phyloP scores from a whole-genome alignment of 2,329 filamentous ascomycete genomes.

The Grosmannia serpens region DNA sequence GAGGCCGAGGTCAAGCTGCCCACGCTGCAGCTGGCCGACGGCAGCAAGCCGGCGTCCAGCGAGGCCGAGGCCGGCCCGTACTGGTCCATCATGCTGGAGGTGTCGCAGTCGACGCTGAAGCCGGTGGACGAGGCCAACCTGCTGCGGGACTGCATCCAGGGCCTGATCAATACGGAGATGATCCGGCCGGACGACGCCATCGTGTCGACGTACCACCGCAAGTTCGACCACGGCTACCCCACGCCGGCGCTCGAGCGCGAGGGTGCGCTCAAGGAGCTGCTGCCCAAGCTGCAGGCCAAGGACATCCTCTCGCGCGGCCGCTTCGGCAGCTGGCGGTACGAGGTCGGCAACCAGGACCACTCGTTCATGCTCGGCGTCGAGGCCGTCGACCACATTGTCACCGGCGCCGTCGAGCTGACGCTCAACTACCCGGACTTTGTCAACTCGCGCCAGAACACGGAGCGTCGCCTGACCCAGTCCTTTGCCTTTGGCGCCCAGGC shows the following conservation, averaged over 20 bases:
- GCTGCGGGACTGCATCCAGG: constrained; percentile 84
- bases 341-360: constrained; percentile 92
- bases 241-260: constrained; percentile 93
- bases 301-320: constrained; percentile 93
- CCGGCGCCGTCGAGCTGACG: constrained; percentile 80
- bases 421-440: constrained; percentile 97
- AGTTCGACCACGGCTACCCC: constrained; percentile 97
- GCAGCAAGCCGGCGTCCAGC: constrained; percentile 62
- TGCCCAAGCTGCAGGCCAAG: constrained; percentile 83
- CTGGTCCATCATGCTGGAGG: constrained; percentile 99
- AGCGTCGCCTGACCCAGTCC: constrained; percentile 46
- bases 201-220: constrained; percentile 94
- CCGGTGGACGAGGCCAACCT: constrained; percentile 78
- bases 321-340: constrained; percentile 97
- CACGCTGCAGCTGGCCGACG: constrained; percentile 75
- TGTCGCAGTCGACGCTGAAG: constrained; percentile 93
- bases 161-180: constrained; percentile 96
- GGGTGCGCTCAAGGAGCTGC: constrained; percentile 80
- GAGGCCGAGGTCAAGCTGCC: constrained; percentile 70
- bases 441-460: constrained; percentile 61
- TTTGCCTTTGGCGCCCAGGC: constrained; percentile 27
- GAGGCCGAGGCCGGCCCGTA: constrained; percentile 81
- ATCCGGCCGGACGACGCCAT: constrained; percentile 85
- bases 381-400: constrained; percentile 81
- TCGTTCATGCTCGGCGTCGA: constrained; percentile 96